Base-by-base conservation (phyloP, 1,284 basidiomycete species). In the Puccinia horiana region DNA sequence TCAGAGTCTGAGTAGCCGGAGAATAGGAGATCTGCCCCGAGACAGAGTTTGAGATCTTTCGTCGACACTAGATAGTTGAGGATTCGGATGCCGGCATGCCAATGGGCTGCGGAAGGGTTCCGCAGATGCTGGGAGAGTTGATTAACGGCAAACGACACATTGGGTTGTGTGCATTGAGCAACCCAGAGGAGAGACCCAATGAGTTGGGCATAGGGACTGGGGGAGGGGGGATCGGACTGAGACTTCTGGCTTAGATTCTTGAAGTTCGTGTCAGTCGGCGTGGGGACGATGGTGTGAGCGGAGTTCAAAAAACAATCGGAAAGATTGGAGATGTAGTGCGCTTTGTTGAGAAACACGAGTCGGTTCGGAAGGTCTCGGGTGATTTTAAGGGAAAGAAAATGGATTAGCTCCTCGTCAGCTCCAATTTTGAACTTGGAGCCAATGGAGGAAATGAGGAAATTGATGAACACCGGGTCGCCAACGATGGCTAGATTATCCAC, bases 11-110 rank as follows among this genome's bases (percentile, higher is more conserved):
- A 67, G 26, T 67, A 67, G 26, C 63, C 63, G 4, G 14, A 18
- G 63, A 67, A 16, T 14, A 4, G 4, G 29, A 42, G 63, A 12
- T 14, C 5, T 6, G 20, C 63, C 4, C 63, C 63, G 4, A 67
- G 63, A 4, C 14, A 3, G 23, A 67, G 63, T 4, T 16, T 8
- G 63, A 67, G 63, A 67, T 67, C 9, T 16, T 35, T 35, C 8
- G 63, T 67, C 11, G 63, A 67, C 20, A 67, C 23, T 26, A 67
- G 63, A 29, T 67, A 67, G 63, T 67, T 14, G 6, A 67, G 63
- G 4, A 67, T 26, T n/a, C 63, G 8, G 40, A 67, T 3, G 20
- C 14, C 63, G 12, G 63, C 63, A 14, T 11, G 26, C 63, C 63
- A 67, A 26, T 67, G 63, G 4, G 63, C 6, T 5, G 3, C 63